Conservation (phyloP, 106 monocot species). For the Gastrodia elata region DNA sequence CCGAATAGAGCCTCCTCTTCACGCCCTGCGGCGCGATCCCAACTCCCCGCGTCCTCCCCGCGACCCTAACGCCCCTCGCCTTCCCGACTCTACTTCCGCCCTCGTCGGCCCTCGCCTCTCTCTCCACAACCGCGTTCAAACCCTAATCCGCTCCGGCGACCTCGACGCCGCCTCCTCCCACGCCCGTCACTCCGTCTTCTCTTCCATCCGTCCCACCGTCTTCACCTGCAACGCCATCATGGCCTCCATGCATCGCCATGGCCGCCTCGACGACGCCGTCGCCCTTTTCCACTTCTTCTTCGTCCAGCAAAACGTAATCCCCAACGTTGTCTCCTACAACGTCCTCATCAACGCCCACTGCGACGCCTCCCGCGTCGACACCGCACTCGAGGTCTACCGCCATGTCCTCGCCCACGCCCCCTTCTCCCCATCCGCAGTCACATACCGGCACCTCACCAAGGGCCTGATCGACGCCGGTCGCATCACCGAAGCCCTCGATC, state of each 20-base stretch:
- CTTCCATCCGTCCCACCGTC: conserved; percentile 68
- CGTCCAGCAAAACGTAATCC: conserved; percentile 65
- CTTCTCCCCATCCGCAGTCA: conserved; percentile 82
- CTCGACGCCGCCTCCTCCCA: conserved; percentile 55
- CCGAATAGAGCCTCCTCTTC: conserved; percentile 82
- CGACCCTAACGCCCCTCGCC: conserved; percentile 68
- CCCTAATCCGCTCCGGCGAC: conserved; percentile 66
- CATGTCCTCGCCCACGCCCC: conserved; percentile 70
- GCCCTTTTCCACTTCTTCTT: conserved; percentile 75
- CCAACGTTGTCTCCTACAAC: conserved; percentile 95
- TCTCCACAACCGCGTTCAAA: conserved; percentile 90
- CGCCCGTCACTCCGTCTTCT: conserved; percentile 76
- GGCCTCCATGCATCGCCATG: conserved; percentile 55
- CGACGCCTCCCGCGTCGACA: conserved; percentile 52
- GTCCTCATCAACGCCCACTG: conserved; percentile 39
- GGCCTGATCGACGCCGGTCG: conserved; percentile 67
- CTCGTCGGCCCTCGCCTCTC: conserved; percentile 85
- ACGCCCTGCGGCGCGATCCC: conserved; percentile 63
- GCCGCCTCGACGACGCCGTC: conserved; percentile 59
- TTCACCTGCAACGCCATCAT: conserved; percentile 94
- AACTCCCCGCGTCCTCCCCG: conserved; percentile 44
- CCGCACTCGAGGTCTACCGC: conserved; percentile 57
- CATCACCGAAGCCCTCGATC: conserved; percentile 65
- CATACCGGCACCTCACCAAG: conserved; percentile 91
- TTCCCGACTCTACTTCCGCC: conserved; percentile 82